Percentiles rank a stretch among this genome's conserved stretches.
Conservation (phyloP, 2,329 filamentous ascomycete genomes). For the Colletotrichum sublineola region DNA sequence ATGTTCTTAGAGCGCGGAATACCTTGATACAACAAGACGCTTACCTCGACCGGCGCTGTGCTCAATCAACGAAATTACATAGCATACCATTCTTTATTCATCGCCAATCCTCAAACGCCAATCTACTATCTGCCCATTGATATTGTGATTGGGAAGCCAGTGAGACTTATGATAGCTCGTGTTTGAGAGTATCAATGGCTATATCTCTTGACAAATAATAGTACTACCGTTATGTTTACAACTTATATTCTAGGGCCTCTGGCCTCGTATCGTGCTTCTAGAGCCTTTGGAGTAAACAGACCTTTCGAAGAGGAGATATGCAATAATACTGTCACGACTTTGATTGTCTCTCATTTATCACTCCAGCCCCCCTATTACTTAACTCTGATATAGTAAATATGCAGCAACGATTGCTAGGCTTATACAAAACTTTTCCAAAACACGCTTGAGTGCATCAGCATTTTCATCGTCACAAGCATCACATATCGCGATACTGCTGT, state of each 20-base stretch:
- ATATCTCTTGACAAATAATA: not conserved
- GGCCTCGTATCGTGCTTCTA: too few species aligned
- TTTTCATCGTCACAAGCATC: conserved; percentile 5
- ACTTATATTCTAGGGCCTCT: not conserved
- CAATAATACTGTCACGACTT: not conserved
- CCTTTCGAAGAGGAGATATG: not conserved
- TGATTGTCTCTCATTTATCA: not conserved
- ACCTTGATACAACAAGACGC: fast-evolving
- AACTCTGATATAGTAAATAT: not conserved
- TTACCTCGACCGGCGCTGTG: not conserved
- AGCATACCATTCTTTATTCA: too few species aligned
- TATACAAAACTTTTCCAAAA: conserved; percentile 19
- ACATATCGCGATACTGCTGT: not conserved
- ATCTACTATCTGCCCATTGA: too few species aligned
- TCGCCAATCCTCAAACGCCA: too few species aligned
- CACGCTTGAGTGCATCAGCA: conserved; percentile 2
- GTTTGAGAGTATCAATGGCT: not conserved
- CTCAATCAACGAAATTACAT: not conserved
- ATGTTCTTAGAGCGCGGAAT: not conserved
- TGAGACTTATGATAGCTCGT: not conserved
- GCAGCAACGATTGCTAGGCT: not conserved
- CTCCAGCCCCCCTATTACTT: too few species aligned
- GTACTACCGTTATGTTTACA: not conserved
- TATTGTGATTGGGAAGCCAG: not conserved
- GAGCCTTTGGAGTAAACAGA: too few species aligned